Evolutionary conservation across 768 basidiomycete species (phyloP).

Genomic region (Boletus vermiculosoides): DNA sequence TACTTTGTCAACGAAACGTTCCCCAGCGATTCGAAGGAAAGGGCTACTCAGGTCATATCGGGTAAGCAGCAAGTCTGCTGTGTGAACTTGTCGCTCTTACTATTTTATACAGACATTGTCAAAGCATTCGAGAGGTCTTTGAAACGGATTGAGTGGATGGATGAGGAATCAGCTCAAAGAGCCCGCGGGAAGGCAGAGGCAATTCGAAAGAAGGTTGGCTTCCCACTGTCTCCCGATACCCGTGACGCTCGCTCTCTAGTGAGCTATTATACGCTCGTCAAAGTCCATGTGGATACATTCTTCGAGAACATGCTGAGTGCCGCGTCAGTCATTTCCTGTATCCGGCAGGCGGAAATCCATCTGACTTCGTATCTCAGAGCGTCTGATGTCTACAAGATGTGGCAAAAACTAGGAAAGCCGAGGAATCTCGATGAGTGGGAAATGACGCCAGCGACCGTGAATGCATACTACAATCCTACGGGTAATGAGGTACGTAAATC

Average conservation of each 20-base stretch:
- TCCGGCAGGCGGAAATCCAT: neutral
- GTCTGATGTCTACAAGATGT: constrained; percentile 62
- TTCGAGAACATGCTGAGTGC: constrained; percentile 81
- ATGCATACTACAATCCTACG: constrained; percentile 86
- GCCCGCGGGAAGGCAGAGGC: constrained; percentile 76
- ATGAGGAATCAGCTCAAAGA: constrained; percentile 71
- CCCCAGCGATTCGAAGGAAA: constrained; percentile 70
- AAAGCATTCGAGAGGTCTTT: constrained; percentile 80
- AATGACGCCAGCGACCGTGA: constrained; percentile 84
- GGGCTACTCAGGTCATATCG: constrained; percentile 80
- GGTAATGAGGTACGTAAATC: constrained; percentile 68
- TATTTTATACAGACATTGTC: constrained; percentile 60
- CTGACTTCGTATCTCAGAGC: constrained; percentile 37
- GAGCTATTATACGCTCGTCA: constrained; percentile 70
- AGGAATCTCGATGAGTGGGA: constrained; percentile 79
- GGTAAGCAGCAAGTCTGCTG: constrained; percentile 39
- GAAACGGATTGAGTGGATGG: constrained; percentile 85
- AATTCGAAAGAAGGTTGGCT: constrained; percentile 84
- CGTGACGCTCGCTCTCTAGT: constrained; percentile 63
- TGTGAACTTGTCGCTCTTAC: constrained; percentile 1
- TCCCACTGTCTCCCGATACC: constrained; percentile 84
- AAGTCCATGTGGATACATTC: constrained; percentile 66
- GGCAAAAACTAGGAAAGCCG: constrained; percentile 69
- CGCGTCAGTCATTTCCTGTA: constrained; percentile 35
- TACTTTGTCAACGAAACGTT: constrained; percentile 89